Percentiles rank a stretch among this genome's conserved stretches.
Conservation (phyloP, 768 basidiomycete species). For the Calvatia gigantea region DNA sequence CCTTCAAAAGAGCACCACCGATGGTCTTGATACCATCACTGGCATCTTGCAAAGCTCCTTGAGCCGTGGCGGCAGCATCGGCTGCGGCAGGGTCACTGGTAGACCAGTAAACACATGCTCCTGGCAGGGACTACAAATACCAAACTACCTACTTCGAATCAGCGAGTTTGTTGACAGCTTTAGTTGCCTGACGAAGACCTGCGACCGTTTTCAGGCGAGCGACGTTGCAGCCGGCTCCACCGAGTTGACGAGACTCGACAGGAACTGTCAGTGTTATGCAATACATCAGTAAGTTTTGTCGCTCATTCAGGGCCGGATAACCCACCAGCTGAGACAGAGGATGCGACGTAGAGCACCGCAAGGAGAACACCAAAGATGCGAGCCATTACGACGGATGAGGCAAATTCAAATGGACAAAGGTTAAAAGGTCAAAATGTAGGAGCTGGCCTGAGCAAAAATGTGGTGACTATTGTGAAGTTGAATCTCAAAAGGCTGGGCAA, state of each 20-base stretch:
- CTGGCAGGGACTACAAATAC: neutral
- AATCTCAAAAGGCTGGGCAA: neutral
- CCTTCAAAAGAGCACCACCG: conserved; percentile 18
- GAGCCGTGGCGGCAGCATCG: conserved; percentile 21
- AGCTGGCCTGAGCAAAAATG: conserved; percentile 4
- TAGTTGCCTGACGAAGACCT: conserved; percentile 19
- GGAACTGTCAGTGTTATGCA: neutral
- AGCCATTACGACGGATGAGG: neutral
- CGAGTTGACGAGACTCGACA: conserved; percentile 11
- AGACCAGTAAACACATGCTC: neutral
- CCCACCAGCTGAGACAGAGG: conserved; percentile 4
- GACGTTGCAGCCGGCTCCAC: conserved; percentile 18
- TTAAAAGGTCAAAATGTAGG: neutral
- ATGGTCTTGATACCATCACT: conserved; percentile 22
- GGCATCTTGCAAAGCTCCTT: conserved; percentile 19
- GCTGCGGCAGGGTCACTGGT: conserved; percentile 21
- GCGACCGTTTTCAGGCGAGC: conserved; percentile 23
- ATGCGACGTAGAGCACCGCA: neutral
- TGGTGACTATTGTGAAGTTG: neutral
- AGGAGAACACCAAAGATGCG: conserved; percentile 1
- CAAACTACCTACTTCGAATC: neutral
- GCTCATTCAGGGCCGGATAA: neutral
- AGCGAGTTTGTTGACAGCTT: conserved; percentile 19
- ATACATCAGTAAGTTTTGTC: neutral
- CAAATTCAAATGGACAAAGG: neutral